Base-by-base conservation (phyloP, 352 stramenopile genomes). In the Paralagenidium karlingii region DNA sequence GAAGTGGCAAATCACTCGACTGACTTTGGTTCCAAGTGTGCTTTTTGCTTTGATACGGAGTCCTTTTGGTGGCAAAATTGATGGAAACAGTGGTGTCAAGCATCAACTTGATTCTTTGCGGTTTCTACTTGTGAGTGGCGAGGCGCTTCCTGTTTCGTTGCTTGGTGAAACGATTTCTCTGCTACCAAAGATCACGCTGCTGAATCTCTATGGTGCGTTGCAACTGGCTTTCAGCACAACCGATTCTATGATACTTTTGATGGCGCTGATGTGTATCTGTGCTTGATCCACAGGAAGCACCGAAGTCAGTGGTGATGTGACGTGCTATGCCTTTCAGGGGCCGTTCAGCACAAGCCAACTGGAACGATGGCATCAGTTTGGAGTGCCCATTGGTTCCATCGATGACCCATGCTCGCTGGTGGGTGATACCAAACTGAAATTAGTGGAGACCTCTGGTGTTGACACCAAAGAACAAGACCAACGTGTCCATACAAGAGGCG, bases 271-370 rank as follows among this genome's bases (percentile, higher is more conserved):
- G n/a, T n/a, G n/a, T n/a, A n/a, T n/a, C n/a, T n/a, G 32, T 40
- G 15, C 24, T 40, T 36, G 16, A n/a, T 8, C 42, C 43, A n/a
- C 33, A 76, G 63, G 63, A 18, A 80, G 66, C 43, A 80, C 68
- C 1, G 68, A 83, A 44, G 33, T 83, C 30, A 79, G 65, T 29
- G 68, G 68, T 2, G 68, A 83, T 39, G 45, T 80, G 32, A 74
- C 54, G 24, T 74, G 53, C 34, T 53, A 68, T 31, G 45, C 58
- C 30, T 13, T 80, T 5, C 53, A 52, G 7, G 40, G 43, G 6
- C 53, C 56, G 13, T 28, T 69, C 4, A 33, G 44, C 8, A 5
- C n/a, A 5, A 13, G 19, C 11, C 32, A 66, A 11, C 3, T 56
- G 12, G 26, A 16, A 11, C 19, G 34, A 2, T 80, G 68, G 68